A percentile compares a stretch with the other conserved stretches of the same genome.
Evolutionary conservation across 2,329 filamentous ascomycete genomes (phyloP).

Genomic region (Aspergillus sp.): DNA sequence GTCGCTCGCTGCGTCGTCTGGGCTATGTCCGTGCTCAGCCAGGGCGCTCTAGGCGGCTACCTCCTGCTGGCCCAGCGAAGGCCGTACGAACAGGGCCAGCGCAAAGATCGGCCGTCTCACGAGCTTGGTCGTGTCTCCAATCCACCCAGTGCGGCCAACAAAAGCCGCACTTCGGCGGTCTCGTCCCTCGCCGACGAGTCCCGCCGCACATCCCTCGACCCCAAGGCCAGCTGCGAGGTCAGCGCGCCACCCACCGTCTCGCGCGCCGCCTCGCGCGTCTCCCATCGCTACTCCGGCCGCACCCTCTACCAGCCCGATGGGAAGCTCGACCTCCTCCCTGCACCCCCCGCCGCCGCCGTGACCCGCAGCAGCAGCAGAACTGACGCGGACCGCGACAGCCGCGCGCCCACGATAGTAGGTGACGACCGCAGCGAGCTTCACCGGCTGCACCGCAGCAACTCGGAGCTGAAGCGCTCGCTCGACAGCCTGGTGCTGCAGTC

Average conservation of each 20-base stretch:
- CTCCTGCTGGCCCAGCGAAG: conserved; percentile 18
- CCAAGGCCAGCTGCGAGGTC: conserved; percentile 13
- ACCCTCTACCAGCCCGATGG: conserved; percentile 26
- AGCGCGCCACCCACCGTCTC: conserved; percentile 20
- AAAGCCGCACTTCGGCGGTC: conserved; percentile 2
- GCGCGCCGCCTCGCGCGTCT: conserved; percentile 24
- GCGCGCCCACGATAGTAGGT: conserved; percentile 6
- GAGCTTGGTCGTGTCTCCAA: conserved; percentile 22
- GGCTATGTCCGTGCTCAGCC: conserved; percentile 29
- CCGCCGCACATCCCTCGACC: conserved; percentile 11
- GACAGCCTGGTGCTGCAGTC: conserved; percentile 22
- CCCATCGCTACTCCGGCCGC: conserved; percentile 29
- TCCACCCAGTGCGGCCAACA: conserved; percentile 8
- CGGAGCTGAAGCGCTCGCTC: conserved; percentile 22
- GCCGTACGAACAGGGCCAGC: conserved; percentile 10
- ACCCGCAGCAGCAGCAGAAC: conserved; percentile 5
- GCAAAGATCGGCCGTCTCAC: conserved; percentile 22
- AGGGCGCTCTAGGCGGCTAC: conserved; percentile 30
- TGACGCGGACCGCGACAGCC: conserved; percentile 8
- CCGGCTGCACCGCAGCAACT: conserved; percentile 13
- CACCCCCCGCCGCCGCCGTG: conserved; percentile 9
- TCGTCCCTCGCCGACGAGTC: conserved; percentile 13
- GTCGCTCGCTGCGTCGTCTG: conserved; percentile 37
- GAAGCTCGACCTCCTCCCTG: conserved; percentile 21
- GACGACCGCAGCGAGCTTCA: conserved; percentile 2